phyloP scores from a whole-genome alignment of 1,139 yeast genomes.

The Pichia sp. region DNA sequence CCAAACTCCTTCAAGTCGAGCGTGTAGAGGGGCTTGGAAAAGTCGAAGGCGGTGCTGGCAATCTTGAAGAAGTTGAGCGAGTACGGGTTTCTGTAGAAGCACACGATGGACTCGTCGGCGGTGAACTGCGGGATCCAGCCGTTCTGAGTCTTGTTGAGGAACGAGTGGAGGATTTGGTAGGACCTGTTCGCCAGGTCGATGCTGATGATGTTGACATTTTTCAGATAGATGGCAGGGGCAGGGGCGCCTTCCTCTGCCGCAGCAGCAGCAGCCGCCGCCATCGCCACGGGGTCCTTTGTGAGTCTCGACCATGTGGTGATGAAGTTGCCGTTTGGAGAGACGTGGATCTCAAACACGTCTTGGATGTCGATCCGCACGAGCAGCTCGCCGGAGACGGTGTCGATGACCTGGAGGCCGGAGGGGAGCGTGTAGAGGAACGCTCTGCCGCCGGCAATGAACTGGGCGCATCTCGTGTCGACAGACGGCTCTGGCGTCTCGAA shows the following conservation, averaged over 20 bases:
- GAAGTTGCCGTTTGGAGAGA: conserved; percentile 85
- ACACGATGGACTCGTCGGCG: conserved; percentile 64
- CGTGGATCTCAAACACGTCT: conserved; percentile 76
- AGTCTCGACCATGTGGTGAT: conserved; percentile 93
- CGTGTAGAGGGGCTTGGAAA: conserved; percentile 52
- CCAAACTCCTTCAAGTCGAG: conserved; percentile 50
- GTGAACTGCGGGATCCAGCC: conserved; percentile 93
- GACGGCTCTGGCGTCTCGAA: conserved; percentile 32
- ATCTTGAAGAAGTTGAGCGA: conserved; percentile 73
- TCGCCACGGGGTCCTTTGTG: conserved; percentile 40
- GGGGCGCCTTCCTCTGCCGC: conserved; percentile 29
- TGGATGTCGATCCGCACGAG: conserved; percentile 45
- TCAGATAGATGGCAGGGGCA: conserved; percentile 64
- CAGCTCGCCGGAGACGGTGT: conserved; percentile 48
- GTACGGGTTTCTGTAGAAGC: conserved; percentile 54
- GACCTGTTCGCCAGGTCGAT: conserved; percentile 31
- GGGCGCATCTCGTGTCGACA: conserved; percentile 36
- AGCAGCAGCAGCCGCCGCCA: not conserved
- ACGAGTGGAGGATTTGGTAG: conserved; percentile 48
- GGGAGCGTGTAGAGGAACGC: conserved; percentile 58
- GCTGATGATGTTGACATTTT: conserved; percentile 72
- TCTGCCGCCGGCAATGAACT: conserved; percentile 52
- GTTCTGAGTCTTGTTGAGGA: conserved; percentile 76
- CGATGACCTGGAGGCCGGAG: conserved; percentile 51
- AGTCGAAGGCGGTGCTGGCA: conserved; percentile 30